Conservation (phyloP, 169 alveolate species). For the Cystoisospora suis region DNA sequence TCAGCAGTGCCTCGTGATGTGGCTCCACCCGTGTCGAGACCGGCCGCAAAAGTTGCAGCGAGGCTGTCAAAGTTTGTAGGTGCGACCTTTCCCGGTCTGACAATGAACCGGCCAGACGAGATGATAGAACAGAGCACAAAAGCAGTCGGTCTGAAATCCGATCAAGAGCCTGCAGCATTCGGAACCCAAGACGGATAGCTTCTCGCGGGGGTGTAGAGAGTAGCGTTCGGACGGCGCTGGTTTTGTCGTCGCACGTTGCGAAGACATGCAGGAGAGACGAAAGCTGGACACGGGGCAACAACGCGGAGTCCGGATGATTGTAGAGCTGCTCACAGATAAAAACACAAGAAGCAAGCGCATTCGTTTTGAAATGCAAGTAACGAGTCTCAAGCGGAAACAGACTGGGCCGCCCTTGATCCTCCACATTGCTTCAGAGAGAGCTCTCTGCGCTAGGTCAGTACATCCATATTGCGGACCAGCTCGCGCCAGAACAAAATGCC, state of each 20-base stretch:
- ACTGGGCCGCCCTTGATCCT: too few relatives aligned
- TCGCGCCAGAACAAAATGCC: too few relatives aligned
- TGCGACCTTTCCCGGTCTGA: constrained; percentile 28
- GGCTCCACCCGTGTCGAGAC: constrained; percentile 66
- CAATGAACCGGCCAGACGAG: neutral
- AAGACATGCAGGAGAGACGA: constrained; percentile 2
- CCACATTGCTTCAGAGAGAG: too few relatives aligned
- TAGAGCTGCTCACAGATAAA: neutral
- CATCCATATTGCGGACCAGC: too few relatives aligned
- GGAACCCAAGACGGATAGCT: constrained; percentile 1
- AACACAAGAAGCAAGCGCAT: neutral
- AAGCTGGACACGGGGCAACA: neutral
- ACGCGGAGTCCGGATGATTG: neutral
- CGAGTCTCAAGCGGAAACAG: too few relatives aligned
- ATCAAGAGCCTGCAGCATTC: neutral
- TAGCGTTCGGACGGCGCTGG: constrained; percentile 29
- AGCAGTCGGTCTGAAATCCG: constrained; percentile 36
- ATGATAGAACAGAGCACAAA: constrained; percentile 39
- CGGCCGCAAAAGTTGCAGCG: constrained; percentile 67
- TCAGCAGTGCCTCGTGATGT: constrained; percentile 63
- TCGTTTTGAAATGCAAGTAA: neutral
- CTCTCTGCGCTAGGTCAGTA: too few relatives aligned
- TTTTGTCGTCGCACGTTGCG: constrained; percentile 16
- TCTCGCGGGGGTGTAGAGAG: neutral
- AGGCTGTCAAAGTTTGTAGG: constrained; percentile 59